Evolutionary conservation across 495 filamentous ascomycete genomes (phyloP), one percentile per base, ranked within the genome.

Genomic region (Aspergillus egyptiacus): DNA sequence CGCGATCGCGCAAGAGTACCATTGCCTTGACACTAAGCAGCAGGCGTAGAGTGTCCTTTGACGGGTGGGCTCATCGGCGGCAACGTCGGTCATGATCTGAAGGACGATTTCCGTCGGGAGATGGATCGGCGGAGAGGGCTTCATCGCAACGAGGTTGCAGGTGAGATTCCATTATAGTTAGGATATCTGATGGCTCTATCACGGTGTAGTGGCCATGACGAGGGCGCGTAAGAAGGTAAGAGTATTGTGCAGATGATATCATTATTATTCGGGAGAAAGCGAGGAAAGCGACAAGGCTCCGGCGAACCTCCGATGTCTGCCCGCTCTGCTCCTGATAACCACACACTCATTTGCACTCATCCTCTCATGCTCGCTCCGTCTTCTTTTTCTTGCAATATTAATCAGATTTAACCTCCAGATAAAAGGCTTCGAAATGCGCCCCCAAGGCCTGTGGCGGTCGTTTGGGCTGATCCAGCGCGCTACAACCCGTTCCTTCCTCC

Each of bases 11-110:
- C 71, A 73, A 8, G 73, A 70, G 57, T 87, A 85, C 85, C 85
- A 89, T 46, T 82, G 72, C 11, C 73, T 72, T 6, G 74, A 81
- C 11, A 86, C 73, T 15, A 83, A 67, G 56, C 74, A 76, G 57
- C 78, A 80, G 0, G 67, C 65, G 52, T 72, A 64, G n/a, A 87
- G 63, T 8, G 65, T 68, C 9, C 25, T 14, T 55, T 82, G 81
- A 46, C 33, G 57, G 11, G 41, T 39, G 17, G 35, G 24, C 11
- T 58, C 51, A 41, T 60, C 54, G 6, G 41, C 32, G n/a, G 50
- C 56, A 40, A 71, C 50, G 42, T 54, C 61, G 45, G 56, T 44
- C 31, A 71, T 58, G 41, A 78, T 71, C 11, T 67, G 57, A 31
- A 79, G 51, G 41, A 85, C 60, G 31, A 86, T 63, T 59, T 86